Percentiles rank a stretch among this genome's conserved stretches.
Evolutionary conservation across 805 yeast genomes (phyloP).

Genomic region (Yarrowia osloensis): DNA sequence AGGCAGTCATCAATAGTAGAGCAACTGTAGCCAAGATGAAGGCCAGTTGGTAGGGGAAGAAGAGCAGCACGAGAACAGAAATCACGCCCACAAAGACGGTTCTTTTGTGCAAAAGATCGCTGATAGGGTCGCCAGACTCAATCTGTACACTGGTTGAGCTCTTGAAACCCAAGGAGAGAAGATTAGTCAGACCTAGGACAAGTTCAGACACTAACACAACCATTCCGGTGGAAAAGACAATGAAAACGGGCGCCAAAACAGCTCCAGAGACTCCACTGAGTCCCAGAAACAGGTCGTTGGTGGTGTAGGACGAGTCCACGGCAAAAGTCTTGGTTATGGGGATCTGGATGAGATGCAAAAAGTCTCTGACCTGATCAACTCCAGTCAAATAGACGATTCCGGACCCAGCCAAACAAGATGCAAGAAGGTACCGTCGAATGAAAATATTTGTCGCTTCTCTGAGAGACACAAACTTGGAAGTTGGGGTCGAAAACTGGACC

Average conservation of each 20-base stretch:
- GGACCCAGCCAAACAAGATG: conserved; percentile 51
- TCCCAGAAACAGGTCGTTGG: conserved; percentile 29
- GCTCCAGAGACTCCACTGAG: conserved; percentile 1
- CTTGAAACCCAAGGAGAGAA: not conserved
- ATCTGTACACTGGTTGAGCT: not conserved
- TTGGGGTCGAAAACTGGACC: conserved; percentile 56
- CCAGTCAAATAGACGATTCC: not conserved
- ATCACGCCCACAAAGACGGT: not conserved
- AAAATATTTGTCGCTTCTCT: conserved; percentile 45
- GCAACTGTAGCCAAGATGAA: conserved; percentile 60
- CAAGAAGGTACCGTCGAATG: conserved; percentile 42
- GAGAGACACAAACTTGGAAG: conserved; percentile 39
- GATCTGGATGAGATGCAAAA: not conserved
- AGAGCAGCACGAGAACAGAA: not conserved
- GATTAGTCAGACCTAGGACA: not conserved
- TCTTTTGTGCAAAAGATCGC: not conserved
- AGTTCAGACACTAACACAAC: not conserved
- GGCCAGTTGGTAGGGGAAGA: conserved; percentile 81
- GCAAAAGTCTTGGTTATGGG: conserved; percentile 11
- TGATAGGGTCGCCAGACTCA: not conserved
- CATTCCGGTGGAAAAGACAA: conserved; percentile 3
- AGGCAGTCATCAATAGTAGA: conserved; percentile 55
- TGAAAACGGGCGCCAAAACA: not conserved
- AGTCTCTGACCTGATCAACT: not conserved
- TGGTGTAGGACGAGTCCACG: not conserved